Conservation (phyloP, 2,329 filamentous ascomycete genomes). For the Aspergillus brunneoviolaceus region DNA sequence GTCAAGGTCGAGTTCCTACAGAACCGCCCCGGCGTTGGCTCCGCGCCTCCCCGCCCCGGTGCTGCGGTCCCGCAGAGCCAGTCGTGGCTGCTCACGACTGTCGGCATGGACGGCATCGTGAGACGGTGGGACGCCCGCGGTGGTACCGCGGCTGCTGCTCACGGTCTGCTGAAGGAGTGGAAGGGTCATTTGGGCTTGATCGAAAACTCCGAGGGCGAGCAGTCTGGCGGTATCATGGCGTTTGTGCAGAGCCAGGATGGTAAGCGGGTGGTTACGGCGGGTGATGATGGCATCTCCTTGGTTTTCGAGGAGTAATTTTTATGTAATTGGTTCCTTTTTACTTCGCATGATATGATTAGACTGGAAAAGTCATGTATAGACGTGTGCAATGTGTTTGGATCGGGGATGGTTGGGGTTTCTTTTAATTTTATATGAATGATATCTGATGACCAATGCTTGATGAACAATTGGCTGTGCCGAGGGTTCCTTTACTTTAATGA, state of each 20-base stretch:
- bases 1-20: conserved; percentile 87
- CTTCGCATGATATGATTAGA: conserved; percentile 1
- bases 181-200: conserved; percentile 65
- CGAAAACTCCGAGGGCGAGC: conserved; percentile 64
- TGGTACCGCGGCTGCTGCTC: conserved; percentile 64
- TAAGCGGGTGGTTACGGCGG: conserved; percentile 78
- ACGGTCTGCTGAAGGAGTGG: conserved; percentile 81
- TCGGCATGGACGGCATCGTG: conserved; percentile 89
- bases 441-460: conserved; percentile 1
- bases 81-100: conserved; percentile 75
- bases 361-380: conserved; percentile 16
- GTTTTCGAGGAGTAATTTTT: conserved; percentile 44
- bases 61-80: conserved; percentile 38
- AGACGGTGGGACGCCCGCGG: conserved; percentile 80
- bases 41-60: conserved; percentile 26
- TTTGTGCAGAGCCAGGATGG: conserved; percentile 82
- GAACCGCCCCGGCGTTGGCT: conserved; percentile 41
- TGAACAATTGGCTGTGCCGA: not conserved
- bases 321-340: not conserved
- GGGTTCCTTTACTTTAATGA: not conserved
- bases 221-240: conserved; percentile 78
- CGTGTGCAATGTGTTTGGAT: not conserved
- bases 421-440: not conserved
- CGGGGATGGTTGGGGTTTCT: not conserved
- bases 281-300: conserved; percentile 67